phyloP scores from a whole-genome alignment of 345 rosid species.

The Pelargonium nanum region DNA sequence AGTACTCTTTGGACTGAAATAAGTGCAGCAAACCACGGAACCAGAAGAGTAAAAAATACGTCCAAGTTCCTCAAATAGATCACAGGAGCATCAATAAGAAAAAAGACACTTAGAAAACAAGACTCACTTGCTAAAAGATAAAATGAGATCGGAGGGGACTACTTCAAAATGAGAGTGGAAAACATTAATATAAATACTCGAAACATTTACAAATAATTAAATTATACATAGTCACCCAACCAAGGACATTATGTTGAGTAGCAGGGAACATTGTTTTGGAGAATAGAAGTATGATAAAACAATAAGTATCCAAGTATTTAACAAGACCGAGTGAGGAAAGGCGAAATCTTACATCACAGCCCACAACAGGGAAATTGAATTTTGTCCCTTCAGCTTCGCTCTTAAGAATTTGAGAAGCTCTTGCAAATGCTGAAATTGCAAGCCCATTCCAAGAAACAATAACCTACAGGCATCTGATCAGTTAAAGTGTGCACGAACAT shows the following conservation, averaged over 20 bases:
- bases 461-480: constrained; percentile 36
- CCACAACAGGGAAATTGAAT: constrained; percentile 58
- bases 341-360: constrained; percentile 49
- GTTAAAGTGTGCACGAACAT: background rate
- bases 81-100: no score
- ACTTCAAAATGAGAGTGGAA: no score
- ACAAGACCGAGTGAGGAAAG: background rate
- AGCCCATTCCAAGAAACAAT: constrained; percentile 96
- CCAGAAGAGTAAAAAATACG: background rate
- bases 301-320: background rate
- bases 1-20: constrained; percentile 67
- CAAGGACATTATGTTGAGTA: background rate
- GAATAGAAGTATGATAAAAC: background rate
- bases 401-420: constrained; percentile 73
- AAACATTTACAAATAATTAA: no score
- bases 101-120: no score
- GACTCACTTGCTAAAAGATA: no score
- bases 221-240: background rate
- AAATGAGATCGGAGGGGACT: no score
- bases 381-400: constrained; percentile 38
- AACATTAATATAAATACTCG: background rate
- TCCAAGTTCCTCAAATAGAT: background rate
- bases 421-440: constrained; percentile 68
- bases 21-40: background rate
- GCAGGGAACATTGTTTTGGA: background rate